Evolutionary conservation across 192 early-diverging fungal species (phyloP), one percentile per base, ranked within the genome.

Genomic region (Coemansia guatemalensis): DNA sequence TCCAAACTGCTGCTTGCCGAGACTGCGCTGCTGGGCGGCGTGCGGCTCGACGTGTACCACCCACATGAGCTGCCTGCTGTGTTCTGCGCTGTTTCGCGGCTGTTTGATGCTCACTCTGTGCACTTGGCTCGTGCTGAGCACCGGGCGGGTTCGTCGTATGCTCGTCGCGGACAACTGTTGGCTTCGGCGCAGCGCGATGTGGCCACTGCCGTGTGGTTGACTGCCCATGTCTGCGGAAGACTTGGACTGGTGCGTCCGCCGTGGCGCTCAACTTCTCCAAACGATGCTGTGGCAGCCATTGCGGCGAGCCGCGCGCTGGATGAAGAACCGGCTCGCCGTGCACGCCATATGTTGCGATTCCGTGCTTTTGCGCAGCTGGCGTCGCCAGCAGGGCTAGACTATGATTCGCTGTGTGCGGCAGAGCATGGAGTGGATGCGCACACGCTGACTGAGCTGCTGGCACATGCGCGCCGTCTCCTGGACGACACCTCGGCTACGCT

Each of bases 1-100:
- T 56, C 70, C 61, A 79, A 79, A 65, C 68, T 79, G 22, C 27
- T 74, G 27, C 39, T 70, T 14, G 59, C 73, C 52, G 68, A 70
- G 32, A 32, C 21, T 5, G 67, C 53, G 8, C 60, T 79, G 41
- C 33, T 70, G 51, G 48, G 53, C 1, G 76, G 76, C 0, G 44
- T 71, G 29, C 71, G 76, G 4, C 58, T 79, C 56, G 48, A 53
- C 0, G 58, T 74, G 53, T 79, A 79, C 25, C 47, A 56, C 56
- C 52, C 20, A 21, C 64, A 79, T 51, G 76, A 79, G 64, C 50
- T 74, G 52, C 55, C 71, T 21, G 18, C 24, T n/a, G 41, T 79
- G 20, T 66, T 73, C 52, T 65, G 76, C 18, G 69, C 73, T 33
- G 56, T 51, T 0, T 47, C 68, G 5, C 76, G 73, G 52, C 41